Evolutionary conservation across 768 basidiomycete species (phyloP).

Genomic region (Paxillus ammoniavirescens): DNA sequence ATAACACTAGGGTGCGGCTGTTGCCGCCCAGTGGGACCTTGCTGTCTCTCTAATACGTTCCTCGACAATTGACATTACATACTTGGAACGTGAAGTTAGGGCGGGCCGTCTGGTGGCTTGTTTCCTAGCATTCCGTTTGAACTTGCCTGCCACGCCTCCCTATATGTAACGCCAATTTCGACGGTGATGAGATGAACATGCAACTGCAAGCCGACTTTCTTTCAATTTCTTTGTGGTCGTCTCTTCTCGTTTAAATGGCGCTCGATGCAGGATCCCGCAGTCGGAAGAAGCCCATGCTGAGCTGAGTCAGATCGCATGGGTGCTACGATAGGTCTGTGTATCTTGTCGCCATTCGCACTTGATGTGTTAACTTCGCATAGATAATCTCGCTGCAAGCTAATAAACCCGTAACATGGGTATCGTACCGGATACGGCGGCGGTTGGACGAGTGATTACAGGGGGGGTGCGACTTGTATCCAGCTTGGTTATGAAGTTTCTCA

Average conservation of each 20-base stretch:
- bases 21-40: too few relatives aligned
- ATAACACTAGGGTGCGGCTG: too few relatives aligned
- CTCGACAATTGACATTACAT: too few relatives aligned
- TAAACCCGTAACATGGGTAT: constrained; percentile 99
- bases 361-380: constrained; percentile 37
- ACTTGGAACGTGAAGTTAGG: too few relatives aligned
- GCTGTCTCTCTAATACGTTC: too few relatives aligned
- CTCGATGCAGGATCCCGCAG: constrained; percentile 76
- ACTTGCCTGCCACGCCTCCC: constrained; percentile 96
- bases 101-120: constrained; percentile 17
- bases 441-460: too few relatives aligned
- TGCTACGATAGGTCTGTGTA: constrained; percentile 79
- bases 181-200: constrained; percentile 99
- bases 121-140: constrained; percentile 84
- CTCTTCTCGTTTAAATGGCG: constrained; percentile 8
- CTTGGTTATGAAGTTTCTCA: too few relatives aligned
- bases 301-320: constrained; percentile 98
- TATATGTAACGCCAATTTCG: constrained; percentile 99
- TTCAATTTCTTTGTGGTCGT: neutral
- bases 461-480: too few relatives aligned
- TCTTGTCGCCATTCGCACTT: neutral
- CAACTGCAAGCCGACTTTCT: constrained; percentile 67
- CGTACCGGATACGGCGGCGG: constrained; percentile 97
- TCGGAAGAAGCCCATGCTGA: constrained; percentile 98
- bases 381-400: constrained; percentile 99